A percentile compares a stretch with the other conserved stretches of the same genome.
phyloP scores from a whole-genome alignment of 495 filamentous ascomycete species.

The Tuber aestivum region DNA sequence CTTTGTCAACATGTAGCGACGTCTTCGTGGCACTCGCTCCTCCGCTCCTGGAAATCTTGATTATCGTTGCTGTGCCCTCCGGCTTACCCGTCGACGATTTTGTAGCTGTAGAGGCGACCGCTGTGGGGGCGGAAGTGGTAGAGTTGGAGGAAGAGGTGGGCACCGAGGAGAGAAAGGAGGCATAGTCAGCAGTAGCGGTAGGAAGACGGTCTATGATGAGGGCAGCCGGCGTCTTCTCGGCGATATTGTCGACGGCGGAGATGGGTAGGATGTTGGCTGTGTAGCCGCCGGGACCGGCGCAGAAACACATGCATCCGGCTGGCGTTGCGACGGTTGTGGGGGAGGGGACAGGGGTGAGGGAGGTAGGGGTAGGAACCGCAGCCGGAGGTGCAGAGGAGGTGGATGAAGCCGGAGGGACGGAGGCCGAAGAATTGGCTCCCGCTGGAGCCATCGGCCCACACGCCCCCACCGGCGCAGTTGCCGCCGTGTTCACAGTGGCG shows the following conservation, averaged over 20 bases:
- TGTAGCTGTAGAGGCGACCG: not conserved
- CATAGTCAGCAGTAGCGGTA: not conserved
- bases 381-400: not conserved
- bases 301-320: constrained; percentile 22
- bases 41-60: not conserved
- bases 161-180: not conserved
- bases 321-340: not conserved
- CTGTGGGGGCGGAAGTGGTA: not conserved
- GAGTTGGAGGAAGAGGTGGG: not conserved
- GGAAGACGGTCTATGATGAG: not conserved
- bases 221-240: not conserved
- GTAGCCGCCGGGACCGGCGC: constrained; percentile 25
- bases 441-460: constrained; percentile 6
- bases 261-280: constrained; percentile 22
- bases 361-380: not conserved
- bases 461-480: not conserved
- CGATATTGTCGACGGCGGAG: not conserved
- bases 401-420: not conserved
- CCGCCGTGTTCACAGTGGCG: not conserved
- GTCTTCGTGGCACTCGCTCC: not conserved
- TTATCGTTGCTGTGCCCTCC: not conserved
- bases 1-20: not conserved
- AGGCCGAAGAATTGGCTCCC: not conserved
- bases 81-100: not conserved
- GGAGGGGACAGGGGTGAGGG: not conserved